A percentile compares a stretch with the other conserved stretches of the same genome.
phyloP scores from a whole-genome alignment of 2,329 filamentous ascomycete genomes.

The Penicillium freii region DNA sequence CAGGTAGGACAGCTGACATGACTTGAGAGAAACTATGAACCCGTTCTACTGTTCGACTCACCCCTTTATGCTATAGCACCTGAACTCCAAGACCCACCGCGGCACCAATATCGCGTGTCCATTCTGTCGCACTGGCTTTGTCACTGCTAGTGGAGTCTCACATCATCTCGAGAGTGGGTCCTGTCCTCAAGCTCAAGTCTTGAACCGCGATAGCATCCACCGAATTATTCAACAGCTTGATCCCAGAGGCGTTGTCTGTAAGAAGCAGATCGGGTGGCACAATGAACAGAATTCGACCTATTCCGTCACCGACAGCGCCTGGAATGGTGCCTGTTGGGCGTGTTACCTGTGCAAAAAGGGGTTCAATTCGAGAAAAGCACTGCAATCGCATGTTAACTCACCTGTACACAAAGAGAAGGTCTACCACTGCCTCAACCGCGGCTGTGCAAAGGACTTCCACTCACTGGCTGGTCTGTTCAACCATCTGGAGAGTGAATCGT shows the following conservation, averaged over 20 bases:
- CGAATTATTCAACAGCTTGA: not conserved
- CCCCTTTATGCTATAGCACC: constrained; percentile 46
- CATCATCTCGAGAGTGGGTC: constrained; percentile 58
- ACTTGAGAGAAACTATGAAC: not conserved
- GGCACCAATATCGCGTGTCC: constrained; percentile 51
- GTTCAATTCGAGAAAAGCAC: constrained; percentile 37
- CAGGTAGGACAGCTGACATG: not conserved
- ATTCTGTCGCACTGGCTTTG: constrained; percentile 51
- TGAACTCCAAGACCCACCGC: constrained; percentile 53
- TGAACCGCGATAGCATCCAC: not conserved
- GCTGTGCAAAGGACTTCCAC: constrained; percentile 40
- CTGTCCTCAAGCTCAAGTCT: not conserved
- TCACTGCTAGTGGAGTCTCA: constrained; percentile 54
- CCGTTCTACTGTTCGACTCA: not conserved
- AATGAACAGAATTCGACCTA: not conserved
- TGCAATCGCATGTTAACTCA: constrained; percentile 58
- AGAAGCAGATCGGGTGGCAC: not conserved
- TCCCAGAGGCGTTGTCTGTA: not conserved
- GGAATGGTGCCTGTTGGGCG: not conserved
- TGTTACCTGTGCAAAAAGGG: constrained; percentile 55
- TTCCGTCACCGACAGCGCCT: not conserved
- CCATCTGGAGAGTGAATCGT: constrained; percentile 49
- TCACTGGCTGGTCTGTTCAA: constrained; percentile 44
- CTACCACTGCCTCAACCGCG: constrained; percentile 45
- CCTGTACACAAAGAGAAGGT: constrained; percentile 50